A percentile compares a stretch with the other conserved stretches of the same genome.
Evolutionary conservation across 2,329 filamentous ascomycete species (phyloP).

Genomic region (Geosmithia morbida): DNA sequence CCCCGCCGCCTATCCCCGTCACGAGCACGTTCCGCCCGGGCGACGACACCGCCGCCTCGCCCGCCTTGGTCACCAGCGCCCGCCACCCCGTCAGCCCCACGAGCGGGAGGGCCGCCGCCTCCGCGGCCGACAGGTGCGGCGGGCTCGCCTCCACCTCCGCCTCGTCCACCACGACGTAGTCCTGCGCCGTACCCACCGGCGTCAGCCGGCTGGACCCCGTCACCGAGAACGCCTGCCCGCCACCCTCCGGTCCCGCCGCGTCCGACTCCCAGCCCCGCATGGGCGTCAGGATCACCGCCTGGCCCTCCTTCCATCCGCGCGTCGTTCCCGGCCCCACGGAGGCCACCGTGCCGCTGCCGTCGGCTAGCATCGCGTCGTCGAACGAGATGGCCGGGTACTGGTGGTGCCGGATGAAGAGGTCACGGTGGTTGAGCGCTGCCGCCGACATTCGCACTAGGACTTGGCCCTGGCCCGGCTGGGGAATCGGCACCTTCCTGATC

Average conservation of each 20-base stretch:
- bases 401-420: slow-evolving; percentile 85
- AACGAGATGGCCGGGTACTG: slow-evolving; percentile 82
- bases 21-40: slow-evolving; percentile 60
- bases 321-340: slow-evolving; percentile 37
- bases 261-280: slow-evolving; percentile 62
- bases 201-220: slow-evolving; percentile 53
- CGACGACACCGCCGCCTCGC: slow-evolving; percentile 38
- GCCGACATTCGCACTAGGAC: slow-evolving; percentile 64
- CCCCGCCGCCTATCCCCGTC: slow-evolving; percentile 86
- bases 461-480: slow-evolving; percentile 49
- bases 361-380: slow-evolving; percentile 62
- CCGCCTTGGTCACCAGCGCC: slow-evolving; percentile 66
- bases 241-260: slow-evolving; percentile 62
- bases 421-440: slow-evolving; percentile 84
- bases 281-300: slow-evolving; percentile 67
- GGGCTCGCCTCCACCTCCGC: slow-evolving; percentile 66
- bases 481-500: slow-evolving; percentile 46
- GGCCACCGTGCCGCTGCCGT: slow-evolving; percentile 66
- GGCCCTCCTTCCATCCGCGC: slow-evolving; percentile 27
- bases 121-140: slow-evolving; percentile 51
- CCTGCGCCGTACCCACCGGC: slow-evolving; percentile 54
- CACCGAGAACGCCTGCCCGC: slow-evolving; percentile 38
- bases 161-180: slow-evolving; percentile 55
- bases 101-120: slow-evolving; percentile 74
- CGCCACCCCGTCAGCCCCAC: slow-evolving; percentile 83